Base-by-base conservation (phyloP, 176 grass and related monocot genomes). In the Oryza officinalis region DNA sequence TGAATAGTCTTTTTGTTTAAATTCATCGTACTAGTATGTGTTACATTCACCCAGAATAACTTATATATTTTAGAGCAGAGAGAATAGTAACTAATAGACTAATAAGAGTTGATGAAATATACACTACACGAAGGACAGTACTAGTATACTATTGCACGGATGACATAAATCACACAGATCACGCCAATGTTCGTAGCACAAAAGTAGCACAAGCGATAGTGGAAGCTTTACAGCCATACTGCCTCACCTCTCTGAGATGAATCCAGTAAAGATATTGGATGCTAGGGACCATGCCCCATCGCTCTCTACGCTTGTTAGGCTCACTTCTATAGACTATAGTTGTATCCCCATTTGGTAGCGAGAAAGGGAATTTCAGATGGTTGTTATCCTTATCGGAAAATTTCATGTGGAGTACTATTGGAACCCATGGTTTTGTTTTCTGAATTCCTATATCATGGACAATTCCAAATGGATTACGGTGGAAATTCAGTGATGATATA, bases 231-330 rank as follows among this genome's bases (percentile, higher is more conserved):
- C 40, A 64, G n/a, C 65, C 71, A 76, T 47, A 57, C 23, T 14
- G 22, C 82, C 38, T 52, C 69, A n/a, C 37, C 52, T 22, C 23
- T 43, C 70, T 47, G 76, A 28, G 33, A 38, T 17, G 65, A 35
- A 67, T 50, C 43, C 65, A 57, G 22, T 27, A 85, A 77, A 90
- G 46, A 83, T 79, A 68, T 67, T 49, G 8, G 12, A 13, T 35
- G 44, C 67, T 11, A 81, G 71, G 61, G 63, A 69, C 82, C 70
- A 50, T 2, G 40, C 38, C 27, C 22, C 8, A 33, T 80, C 49
- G 13, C 81, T 75, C 60, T 78, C 49, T 57, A 64, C 69, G 26
- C 46, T 46, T 61, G 40, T 63, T 85, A 43, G 52, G 52, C 52
- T 57, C 52, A n/a, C 2, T 57, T 57, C 18, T 57, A 50, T 50